A percentile compares a stretch with the other conserved stretches of the same genome.
Conservation (phyloP, 768 basidiomycete genomes). For the Phallus indusiatus region DNA sequence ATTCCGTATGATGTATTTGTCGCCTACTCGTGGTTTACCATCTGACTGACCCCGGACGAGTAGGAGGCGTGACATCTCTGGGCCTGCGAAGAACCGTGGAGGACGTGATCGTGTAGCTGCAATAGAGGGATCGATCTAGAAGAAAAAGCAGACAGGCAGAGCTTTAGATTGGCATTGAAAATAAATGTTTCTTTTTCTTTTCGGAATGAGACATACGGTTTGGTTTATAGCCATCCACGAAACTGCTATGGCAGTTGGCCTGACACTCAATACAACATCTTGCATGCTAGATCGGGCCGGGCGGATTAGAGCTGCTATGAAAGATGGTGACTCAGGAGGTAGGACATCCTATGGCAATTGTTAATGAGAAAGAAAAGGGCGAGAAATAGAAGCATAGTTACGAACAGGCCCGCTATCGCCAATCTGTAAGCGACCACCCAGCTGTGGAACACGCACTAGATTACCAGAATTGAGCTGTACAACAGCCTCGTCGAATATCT, state of each 20-base stretch:
- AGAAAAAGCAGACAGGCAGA: too few species aligned
- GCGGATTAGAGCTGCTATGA: constrained; percentile 21
- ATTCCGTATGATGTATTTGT: constrained; percentile 56
- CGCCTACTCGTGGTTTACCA: constrained; percentile 60
- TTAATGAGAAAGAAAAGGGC: constrained; percentile 3
- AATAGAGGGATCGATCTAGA: constrained; percentile 51
- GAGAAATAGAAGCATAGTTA: constrained; percentile 5
- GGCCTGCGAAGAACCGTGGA: constrained; percentile 62
- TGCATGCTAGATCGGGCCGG: constrained; percentile 28
- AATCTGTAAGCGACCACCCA: constrained; percentile 64
- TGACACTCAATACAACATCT: constrained; percentile 63
- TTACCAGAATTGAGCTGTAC: constrained; percentile 56
- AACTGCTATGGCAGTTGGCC: constrained; percentile 70
- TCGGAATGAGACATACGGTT: constrained; percentile 47
- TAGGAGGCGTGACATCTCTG: constrained; percentile 53
- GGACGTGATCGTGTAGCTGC: constrained; percentile 58
- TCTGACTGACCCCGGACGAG: constrained; percentile 53
- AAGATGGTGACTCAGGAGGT: constrained; percentile 27
- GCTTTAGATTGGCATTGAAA: neutral
- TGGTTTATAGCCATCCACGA: constrained; percentile 88
- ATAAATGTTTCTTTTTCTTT: too few species aligned
- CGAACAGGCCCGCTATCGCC: constrained; percentile 70
- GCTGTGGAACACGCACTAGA: constrained; percentile 66
- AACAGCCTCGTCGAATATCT: constrained; percentile 81
- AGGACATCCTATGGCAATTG: constrained; percentile 49